Percentiles rank a stretch among this genome's conserved stretches.
Conservation (phyloP, 2,329 filamentous ascomycete genomes). For the Sarocladium strictum region DNA sequence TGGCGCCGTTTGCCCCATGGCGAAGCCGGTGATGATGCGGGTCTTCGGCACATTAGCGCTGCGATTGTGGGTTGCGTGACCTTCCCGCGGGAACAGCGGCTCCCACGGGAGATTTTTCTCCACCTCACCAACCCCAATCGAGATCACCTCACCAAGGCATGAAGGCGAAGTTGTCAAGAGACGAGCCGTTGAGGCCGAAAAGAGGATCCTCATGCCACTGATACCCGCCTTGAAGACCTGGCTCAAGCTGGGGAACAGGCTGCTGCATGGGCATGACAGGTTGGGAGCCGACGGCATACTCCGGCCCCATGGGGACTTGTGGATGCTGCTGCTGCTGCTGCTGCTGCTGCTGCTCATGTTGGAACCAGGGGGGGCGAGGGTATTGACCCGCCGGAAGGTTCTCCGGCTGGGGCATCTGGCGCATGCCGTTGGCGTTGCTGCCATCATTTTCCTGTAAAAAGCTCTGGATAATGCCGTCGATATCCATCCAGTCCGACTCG, state of each 20-base stretch:
- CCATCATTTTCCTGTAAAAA: constrained; percentile 21
- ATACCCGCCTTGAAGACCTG: constrained; percentile 11
- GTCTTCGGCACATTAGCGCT: neutral
- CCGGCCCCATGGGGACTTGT: constrained; percentile 6
- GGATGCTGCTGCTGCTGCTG: neutral
- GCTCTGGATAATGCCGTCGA: constrained; percentile 30
- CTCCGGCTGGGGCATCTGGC: neutral
- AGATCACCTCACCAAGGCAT: constrained; percentile 9
- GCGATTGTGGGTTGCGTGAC: neutral
- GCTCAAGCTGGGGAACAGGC: neutral
- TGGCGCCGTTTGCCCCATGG: neutral
- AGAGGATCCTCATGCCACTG: constrained; percentile 21
- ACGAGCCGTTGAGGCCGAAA: constrained; percentile 25
- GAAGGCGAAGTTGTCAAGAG: constrained; percentile 19
- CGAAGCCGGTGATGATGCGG: neutral
- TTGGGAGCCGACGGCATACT: neutral
- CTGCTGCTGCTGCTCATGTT: neutral
- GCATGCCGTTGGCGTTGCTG: neutral
- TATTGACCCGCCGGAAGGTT: neutral
- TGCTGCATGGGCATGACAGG: constrained; percentile 6
- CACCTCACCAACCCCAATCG: neutral
- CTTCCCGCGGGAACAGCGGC: constrained; percentile 4
- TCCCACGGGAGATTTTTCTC: neutral
- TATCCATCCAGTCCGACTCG: constrained; percentile 22
- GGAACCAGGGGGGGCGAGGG: neutral